phyloP scores from a whole-genome alignment of 2,329 filamentous ascomycete genomes.

The Fusarium aywerte region DNA sequence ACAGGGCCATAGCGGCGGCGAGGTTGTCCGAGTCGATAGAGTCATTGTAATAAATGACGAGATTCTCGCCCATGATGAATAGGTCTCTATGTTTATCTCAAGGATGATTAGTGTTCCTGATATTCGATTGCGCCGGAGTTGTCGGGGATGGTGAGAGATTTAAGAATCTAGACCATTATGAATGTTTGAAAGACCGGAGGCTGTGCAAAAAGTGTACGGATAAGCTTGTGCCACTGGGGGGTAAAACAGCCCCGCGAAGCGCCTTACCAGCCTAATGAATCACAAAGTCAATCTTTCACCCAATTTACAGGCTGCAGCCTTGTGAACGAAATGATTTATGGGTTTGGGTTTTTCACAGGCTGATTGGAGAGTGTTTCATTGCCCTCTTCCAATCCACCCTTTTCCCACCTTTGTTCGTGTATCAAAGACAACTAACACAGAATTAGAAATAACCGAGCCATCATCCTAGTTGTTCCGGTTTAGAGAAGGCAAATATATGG shows the following conservation, averaged over 20 bases:
- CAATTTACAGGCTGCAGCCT: constrained; percentile 16
- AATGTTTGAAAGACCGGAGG: constrained; percentile 12
- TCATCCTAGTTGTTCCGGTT: constrained; percentile 1
- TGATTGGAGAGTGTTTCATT: constrained; percentile 22
- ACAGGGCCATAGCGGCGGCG: constrained; percentile 40
- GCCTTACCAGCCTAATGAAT: constrained; percentile 18
- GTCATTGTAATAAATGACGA: constrained; percentile 45
- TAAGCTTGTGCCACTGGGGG: constrained; percentile 22
- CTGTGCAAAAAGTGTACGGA: constrained; percentile 26
- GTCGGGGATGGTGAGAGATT: constrained; percentile 28
- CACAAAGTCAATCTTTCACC: constrained; percentile 5
- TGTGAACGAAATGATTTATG: constrained; percentile 1
- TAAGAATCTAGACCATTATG: constrained; percentile 17
- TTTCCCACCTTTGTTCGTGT: constrained; percentile 22
- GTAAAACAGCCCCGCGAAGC: constrained; percentile 29
- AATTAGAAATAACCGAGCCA: constrained; percentile 14
- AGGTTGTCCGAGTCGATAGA: constrained; percentile 44
- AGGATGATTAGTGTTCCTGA: neutral
- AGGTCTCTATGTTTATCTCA: neutral
- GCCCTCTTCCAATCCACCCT: constrained; percentile 15
- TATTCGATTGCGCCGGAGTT: constrained; percentile 14
- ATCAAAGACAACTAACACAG: constrained; percentile 15
- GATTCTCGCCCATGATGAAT: constrained; percentile 29
- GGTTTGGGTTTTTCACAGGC: neutral
- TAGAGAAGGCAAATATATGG: neutral